These are phyloP conservation scores for Marchantia polymorpha DNA, from an alignment of 225 moss, liverwort and hornwort genomes.

Conservation along the genomic window DNA sequence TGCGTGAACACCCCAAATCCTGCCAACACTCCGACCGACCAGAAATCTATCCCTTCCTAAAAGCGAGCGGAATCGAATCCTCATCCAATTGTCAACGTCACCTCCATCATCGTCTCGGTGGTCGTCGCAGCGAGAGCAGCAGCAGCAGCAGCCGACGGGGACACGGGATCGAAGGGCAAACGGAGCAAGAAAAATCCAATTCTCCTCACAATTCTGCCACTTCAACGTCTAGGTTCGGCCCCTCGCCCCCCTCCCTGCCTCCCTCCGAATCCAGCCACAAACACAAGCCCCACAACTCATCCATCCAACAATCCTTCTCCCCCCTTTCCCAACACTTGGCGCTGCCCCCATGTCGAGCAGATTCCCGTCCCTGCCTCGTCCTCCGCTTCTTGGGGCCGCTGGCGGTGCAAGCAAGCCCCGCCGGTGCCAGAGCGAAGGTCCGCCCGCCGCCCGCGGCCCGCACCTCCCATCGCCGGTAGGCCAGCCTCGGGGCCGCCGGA, in stretches of 20 bases:
- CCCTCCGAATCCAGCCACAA: not conserved
- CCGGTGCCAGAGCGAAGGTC: not conserved
- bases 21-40: not conserved
- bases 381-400: not conserved
- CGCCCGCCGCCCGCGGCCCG: not conserved
- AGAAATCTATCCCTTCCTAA: not conserved
- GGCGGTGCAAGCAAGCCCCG: slow-evolving; percentile 12
- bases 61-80: not conserved
- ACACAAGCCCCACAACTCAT: not conserved
- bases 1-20: not conserved
- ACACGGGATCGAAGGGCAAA: not conserved
- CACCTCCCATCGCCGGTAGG: not conserved
- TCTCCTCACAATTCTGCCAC: not conserved
- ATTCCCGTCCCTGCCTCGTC: not conserved
- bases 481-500: too few relatives aligned
- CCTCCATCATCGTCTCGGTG: not conserved
- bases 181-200: not conserved
- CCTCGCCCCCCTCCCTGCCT: not conserved
- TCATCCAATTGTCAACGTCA: slow-evolving; percentile 2
- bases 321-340: slow-evolving; percentile 20
- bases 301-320: not conserved
- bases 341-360: not conserved
- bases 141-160: not conserved
- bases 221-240: not conserved
- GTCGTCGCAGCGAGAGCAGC: not conserved